Evolutionary conservation across 352 stramenopile species (phyloP), one percentile per base, ranked within the genome.

Genomic region (Phytophthora palmivora): DNA sequence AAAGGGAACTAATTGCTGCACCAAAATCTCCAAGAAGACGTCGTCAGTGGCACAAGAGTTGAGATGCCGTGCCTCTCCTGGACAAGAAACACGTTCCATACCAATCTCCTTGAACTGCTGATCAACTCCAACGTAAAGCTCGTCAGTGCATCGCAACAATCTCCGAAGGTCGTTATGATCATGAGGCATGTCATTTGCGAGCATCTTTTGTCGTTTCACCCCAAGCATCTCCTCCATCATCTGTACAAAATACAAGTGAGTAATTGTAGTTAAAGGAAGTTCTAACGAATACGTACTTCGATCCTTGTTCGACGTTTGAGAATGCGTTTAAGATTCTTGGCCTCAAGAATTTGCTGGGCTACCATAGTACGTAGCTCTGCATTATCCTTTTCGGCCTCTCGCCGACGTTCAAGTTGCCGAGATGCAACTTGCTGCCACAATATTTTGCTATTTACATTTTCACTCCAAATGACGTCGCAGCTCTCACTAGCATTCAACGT

Each of bases 11-110:
- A 58, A 10, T 14, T 70, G 49, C 24, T 54, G 46, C 30, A 73
- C 42, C 24, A 73, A 14, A 8, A 76, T 21, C 21, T 76, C 63
- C 32, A 76, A 38, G 32, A 73, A 73, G 6, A 63, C 24, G 0
- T 37, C 57, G 6, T 67, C 67, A 7, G 39, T 46, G 1, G 39
- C 44, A 7, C 59, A 16, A 19, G 53, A 37, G 24, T 50, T 56
- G 6, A 42, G 48, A 2, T 32, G 28, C 1, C 58, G 30, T 37
- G 37, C 63, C 7, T 49, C 46, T 0, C 65, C 65, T 0, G 65
- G 65, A 26, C 38, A 70, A 18, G 32, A 15, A 14, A 74, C 16
- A 2, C 32, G n/a, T 6, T 41, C 16, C 47, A 74, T 70, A 0
- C 36, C 43, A 2, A 47, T 63, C 7, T 26, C 43, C 1, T 19